A percentile compares a stretch with the other conserved stretches of the same genome.
Conservation (phyloP, 768 basidiomycete genomes). For the Boletus subparvulus region DNA sequence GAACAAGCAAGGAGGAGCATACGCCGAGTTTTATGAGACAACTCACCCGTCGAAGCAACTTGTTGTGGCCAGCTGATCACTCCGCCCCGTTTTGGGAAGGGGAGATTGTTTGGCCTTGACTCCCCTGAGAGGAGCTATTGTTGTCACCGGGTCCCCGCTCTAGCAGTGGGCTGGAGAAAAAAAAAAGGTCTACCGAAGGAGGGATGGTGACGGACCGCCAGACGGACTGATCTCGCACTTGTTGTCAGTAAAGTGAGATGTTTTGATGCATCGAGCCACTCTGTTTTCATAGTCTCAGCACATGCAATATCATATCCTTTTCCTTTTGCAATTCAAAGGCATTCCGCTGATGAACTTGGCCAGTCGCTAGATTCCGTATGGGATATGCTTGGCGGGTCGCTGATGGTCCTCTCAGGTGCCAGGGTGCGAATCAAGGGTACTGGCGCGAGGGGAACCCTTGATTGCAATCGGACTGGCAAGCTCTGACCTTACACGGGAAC, state of each 20-base stretch:
- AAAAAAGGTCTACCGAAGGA: constrained; percentile 24
- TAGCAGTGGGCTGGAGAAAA: constrained; percentile 32
- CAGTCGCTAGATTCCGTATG: not conserved
- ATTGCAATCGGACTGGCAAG: constrained; percentile 15
- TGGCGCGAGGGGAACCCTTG: constrained; percentile 8
- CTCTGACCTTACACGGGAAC: not conserved
- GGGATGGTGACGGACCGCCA: constrained; percentile 26
- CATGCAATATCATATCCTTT: constrained; percentile 16
- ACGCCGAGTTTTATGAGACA: constrained; percentile 18
- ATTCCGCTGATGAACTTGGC: not conserved
- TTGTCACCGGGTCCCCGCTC: constrained; percentile 30
- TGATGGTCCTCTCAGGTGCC: constrained; percentile 6
- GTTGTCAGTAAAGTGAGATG: constrained; percentile 19
- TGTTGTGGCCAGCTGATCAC: constrained; percentile 9
- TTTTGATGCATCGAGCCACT: constrained; percentile 18
- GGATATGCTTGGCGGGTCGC: constrained; percentile 4
- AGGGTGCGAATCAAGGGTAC: constrained; percentile 14
- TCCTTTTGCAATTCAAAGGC: constrained; percentile 16
- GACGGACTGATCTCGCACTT: constrained; percentile 29
- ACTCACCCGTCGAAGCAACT: constrained; percentile 19
- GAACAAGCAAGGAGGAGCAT: constrained; percentile 26
- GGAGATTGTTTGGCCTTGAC: constrained; percentile 9
- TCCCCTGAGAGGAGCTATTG: constrained; percentile 26
- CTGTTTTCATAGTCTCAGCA: constrained; percentile 25
- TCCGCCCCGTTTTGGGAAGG: constrained; percentile 12